Percentiles rank a stretch among this genome's conserved stretches.
Conservation (phyloP, 805 yeast genomes). For the Komagataella populi region DNA sequence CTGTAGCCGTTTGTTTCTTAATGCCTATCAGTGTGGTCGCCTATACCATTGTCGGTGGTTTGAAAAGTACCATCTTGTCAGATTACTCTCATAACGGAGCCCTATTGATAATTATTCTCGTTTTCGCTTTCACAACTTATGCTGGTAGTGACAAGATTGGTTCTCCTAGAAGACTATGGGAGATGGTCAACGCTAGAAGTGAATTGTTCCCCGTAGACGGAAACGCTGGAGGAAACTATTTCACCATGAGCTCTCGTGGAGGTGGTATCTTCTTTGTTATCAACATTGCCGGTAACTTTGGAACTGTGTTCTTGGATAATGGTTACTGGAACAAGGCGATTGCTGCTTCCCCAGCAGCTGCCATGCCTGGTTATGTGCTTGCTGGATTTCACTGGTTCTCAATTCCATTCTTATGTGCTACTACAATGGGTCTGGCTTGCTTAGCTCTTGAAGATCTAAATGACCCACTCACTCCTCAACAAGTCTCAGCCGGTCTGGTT, state of each 20-base stretch:
- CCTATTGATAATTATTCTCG: conserved; percentile 59
- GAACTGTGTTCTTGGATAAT: conserved; percentile 76
- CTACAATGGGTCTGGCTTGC: conserved; percentile 81
- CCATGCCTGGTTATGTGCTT: conserved; percentile 74
- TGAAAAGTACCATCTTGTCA: conserved; percentile 70
- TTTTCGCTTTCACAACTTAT: conserved; percentile 71
- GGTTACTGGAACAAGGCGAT: conserved; percentile 88
- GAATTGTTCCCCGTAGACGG: conserved; percentile 54
- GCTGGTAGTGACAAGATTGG: conserved; percentile 64
- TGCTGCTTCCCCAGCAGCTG: conserved; percentile 72
- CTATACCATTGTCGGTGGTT: conserved; percentile 71
- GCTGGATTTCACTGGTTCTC: conserved; percentile 93
- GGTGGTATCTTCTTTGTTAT: conserved; percentile 89
- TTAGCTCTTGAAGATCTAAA: conserved; percentile 43
- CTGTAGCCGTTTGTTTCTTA: conserved; percentile 70
- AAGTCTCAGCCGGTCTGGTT: conserved; percentile 72
- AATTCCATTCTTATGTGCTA: conserved; percentile 70
- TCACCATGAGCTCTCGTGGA: conserved; percentile 74
- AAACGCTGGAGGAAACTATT: conserved; percentile 74
- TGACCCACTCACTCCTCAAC: conserved; percentile 50
- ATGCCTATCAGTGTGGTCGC: conserved; percentile 70
- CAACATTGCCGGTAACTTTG: conserved; percentile 80
- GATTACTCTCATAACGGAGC: conserved; percentile 77
- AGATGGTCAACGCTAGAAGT: conserved; percentile 49
- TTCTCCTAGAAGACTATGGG: conserved; percentile 74